A percentile compares a stretch with the other conserved stretches of the same genome.
These are phyloP conservation scores for Carpinus fangiana DNA, from an alignment of 306 rosid species.

Conservation along the genomic window DNA sequence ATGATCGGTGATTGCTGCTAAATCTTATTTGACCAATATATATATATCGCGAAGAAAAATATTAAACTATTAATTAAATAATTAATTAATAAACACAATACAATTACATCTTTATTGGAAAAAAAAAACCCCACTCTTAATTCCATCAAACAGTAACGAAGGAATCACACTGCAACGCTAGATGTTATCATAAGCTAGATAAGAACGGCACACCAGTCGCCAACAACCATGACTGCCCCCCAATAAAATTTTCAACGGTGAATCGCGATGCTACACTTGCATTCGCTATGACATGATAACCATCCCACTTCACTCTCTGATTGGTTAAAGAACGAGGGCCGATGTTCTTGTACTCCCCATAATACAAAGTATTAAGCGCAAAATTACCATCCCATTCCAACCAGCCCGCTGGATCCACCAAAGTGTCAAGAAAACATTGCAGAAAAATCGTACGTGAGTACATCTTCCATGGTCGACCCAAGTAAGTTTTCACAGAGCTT, in stretches of 20 bases:
- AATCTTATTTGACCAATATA: too few relatives aligned
- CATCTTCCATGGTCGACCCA: slow-evolving; percentile 60
- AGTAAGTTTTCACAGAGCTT: slow-evolving; percentile 33
- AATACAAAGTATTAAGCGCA: slow-evolving; percentile 49
- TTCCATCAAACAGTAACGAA: background rate
- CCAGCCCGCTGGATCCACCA: slow-evolving; percentile 60
- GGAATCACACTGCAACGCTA: background rate
- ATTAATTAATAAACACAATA: too few relatives aligned
- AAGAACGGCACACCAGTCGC: slow-evolving; percentile 48
- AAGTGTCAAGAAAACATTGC: slow-evolving; percentile 29
- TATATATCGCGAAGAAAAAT: too few relatives aligned
- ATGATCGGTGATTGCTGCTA: too few relatives aligned
- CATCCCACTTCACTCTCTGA: slow-evolving; percentile 51
- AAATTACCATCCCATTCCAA: slow-evolving; percentile 55
- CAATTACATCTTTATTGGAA: too few relatives aligned
- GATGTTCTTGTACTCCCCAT: slow-evolving; percentile 52
- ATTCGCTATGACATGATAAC: slow-evolving; percentile 42
- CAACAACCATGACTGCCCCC: slow-evolving; percentile 50
- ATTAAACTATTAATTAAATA: too few relatives aligned
- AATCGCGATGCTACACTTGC: slow-evolving; percentile 40
- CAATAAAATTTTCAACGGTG: slow-evolving; percentile 43
- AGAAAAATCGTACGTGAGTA: slow-evolving; percentile 48
- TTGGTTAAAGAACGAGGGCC: slow-evolving; percentile 51
- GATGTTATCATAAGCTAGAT: slow-evolving; percentile 23
- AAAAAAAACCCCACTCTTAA: too few relatives aligned